phyloP scores from a whole-genome alignment of 371 early-diverging fungal species.

The Rhizopus stolonifer region DNA sequence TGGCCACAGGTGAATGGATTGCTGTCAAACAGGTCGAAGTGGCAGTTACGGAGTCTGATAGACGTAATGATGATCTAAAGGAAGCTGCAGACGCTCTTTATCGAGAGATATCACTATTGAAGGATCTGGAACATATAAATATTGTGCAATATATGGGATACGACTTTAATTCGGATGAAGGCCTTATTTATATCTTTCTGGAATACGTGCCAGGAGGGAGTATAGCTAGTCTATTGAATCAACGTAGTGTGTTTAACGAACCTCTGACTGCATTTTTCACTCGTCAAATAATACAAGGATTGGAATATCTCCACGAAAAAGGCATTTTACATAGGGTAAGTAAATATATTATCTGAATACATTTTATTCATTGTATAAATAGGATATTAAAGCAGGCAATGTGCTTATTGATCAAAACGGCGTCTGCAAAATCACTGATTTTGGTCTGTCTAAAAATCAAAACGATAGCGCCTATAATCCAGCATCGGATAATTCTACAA shows the following conservation, averaged over 20 bases:
- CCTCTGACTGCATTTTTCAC: slow-evolving; percentile 74
- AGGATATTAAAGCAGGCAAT: slow-evolving; percentile 91
- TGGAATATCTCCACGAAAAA: slow-evolving; percentile 91
- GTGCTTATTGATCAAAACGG: slow-evolving; percentile 86
- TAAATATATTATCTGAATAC: not conserved
- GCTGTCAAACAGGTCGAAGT: slow-evolving; percentile 96
- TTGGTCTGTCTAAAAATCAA: slow-evolving; percentile 88
- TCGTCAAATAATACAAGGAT: slow-evolving; percentile 84
- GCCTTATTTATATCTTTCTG: slow-evolving; percentile 85
- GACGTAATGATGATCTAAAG: slow-evolving; percentile 24
- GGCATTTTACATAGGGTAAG: slow-evolving; percentile 87
- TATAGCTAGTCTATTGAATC: slow-evolving; percentile 74
- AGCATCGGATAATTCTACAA: slow-evolving; percentile 12
- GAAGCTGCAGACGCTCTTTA: slow-evolving; percentile 29
- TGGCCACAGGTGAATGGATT: slow-evolving; percentile 84
- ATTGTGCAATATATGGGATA: slow-evolving; percentile 89
- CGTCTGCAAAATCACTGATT: slow-evolving; percentile 93
- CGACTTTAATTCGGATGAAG: slow-evolving; percentile 49
- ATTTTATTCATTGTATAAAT: not conserved
- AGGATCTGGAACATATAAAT: slow-evolving; percentile 82
- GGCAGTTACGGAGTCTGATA: slow-evolving; percentile 51
- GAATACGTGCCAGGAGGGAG: slow-evolving; percentile 98
- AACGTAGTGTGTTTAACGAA: slow-evolving; percentile 78
- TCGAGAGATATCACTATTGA: slow-evolving; percentile 29
- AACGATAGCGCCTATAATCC: slow-evolving; percentile 24